Conservation (phyloP, 495 filamentous ascomycete species). For the Cercophora scortea region DNA sequence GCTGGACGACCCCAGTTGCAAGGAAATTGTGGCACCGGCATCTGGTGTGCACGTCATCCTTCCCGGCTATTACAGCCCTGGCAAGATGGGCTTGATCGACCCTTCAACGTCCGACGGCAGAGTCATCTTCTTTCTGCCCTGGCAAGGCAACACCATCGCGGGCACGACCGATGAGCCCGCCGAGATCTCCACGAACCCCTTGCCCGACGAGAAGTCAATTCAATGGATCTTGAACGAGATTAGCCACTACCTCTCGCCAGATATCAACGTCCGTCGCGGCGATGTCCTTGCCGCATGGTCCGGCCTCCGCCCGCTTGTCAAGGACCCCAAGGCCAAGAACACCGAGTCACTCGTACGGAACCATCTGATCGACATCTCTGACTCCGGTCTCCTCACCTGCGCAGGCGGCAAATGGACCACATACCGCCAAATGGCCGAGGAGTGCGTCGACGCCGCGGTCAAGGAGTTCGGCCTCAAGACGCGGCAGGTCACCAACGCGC, state of each 20-base stretch:
- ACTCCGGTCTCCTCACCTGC: conserved; percentile 82
- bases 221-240: conserved; percentile 95
- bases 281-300: conserved; percentile 97
- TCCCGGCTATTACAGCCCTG: conserved; percentile 90
- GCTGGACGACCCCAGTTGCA: conserved; percentile 65
- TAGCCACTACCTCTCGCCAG: conserved; percentile 78
- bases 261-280: conserved; percentile 87
- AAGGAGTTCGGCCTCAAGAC: conserved; percentile 64
- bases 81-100: conserved; percentile 95
- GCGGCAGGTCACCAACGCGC: conserved; percentile 48
- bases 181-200: conserved; percentile 69
- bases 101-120: conserved; percentile 89
- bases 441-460: conserved; percentile 88
- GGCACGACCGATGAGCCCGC: conserved; percentile 91
- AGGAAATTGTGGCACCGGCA: conserved; percentile 88
- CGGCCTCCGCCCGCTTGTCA: conserved; percentile 87
- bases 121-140: conserved; percentile 98
- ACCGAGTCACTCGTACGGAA: conserved; percentile 94
- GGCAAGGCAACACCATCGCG: conserved; percentile 98
- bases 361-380: conserved; percentile 82
- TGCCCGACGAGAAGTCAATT: conserved; percentile 89
- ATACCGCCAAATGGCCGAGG: conserved; percentile 98
- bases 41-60: conserved; percentile 93
- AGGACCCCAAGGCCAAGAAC: conserved; percentile 88
- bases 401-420: conserved; percentile 99